These are phyloP conservation scores for Colletotrichum sp. DNA, from an alignment of 2,329 filamentous ascomycete species.

Conservation along the genomic window DNA sequence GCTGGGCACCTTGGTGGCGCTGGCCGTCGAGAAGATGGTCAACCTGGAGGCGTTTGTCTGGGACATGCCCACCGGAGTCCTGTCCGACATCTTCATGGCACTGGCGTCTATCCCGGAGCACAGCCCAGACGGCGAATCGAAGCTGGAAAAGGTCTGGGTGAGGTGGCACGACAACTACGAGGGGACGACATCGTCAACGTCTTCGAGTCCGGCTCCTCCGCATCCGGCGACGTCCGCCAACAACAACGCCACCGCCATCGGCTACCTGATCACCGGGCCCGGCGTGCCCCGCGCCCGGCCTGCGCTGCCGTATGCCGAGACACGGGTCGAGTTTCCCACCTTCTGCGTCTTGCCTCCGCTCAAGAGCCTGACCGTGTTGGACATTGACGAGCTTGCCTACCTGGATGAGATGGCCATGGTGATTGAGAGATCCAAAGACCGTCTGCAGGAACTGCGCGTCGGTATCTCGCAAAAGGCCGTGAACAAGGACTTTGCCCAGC, in stretches of 20 bases:
- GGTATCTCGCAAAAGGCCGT: slow-evolving; percentile 65
- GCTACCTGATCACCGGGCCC: slow-evolving; percentile 38
- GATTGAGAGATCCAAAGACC: slow-evolving; percentile 71
- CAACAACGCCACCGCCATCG: slow-evolving; percentile 46
- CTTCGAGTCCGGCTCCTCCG: slow-evolving; percentile 30
- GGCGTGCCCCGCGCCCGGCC: slow-evolving; percentile 32
- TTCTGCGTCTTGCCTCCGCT: slow-evolving; percentile 79
- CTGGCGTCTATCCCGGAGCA: slow-evolving; percentile 73
- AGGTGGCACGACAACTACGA: slow-evolving; percentile 81
- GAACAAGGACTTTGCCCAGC: slow-evolving; percentile 58
- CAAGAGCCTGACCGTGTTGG: slow-evolving; percentile 76
- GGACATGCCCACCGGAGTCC: slow-evolving; percentile 88
- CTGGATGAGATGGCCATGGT: slow-evolving; percentile 82
- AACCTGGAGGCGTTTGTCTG: slow-evolving; percentile 84
- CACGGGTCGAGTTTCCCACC: slow-evolving; percentile 76
- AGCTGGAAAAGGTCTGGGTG: slow-evolving; percentile 78
- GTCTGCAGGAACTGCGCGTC: slow-evolving; percentile 73
- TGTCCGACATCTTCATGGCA: slow-evolving; percentile 82
- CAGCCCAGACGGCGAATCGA: slow-evolving; percentile 62
- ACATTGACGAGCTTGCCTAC: slow-evolving; percentile 84
- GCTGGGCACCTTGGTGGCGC: slow-evolving; percentile 81
- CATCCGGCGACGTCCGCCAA: slow-evolving; percentile 33
- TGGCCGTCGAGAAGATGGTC: slow-evolving; percentile 81
- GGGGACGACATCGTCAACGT: slow-evolving; percentile 36
- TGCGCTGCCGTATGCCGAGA: slow-evolving; percentile 55